Conservation (phyloP, 192 early-diverging fungal genomes). For the Podila clonocystis region DNA sequence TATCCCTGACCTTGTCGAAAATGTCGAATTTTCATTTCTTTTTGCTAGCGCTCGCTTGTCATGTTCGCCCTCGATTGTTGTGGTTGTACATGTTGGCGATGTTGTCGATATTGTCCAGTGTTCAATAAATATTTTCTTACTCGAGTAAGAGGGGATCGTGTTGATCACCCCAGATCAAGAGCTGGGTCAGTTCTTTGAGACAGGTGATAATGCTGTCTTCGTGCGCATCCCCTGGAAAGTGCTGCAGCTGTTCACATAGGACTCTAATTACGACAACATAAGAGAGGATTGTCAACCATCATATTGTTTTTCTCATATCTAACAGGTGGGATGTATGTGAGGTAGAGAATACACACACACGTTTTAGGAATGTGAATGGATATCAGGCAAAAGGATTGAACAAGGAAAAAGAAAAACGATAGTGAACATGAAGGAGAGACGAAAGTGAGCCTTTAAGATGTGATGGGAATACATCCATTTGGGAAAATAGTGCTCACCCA, state of each 20-base stretch:
- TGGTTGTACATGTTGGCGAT: too few species aligned
- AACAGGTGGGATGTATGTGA: neutral
- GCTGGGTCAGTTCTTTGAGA: slow-evolving; percentile 53
- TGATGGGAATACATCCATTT: neutral
- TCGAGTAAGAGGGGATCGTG: slow-evolving; percentile 40
- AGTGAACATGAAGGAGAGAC: neutral
- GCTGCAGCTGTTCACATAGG: slow-evolving; percentile 39
- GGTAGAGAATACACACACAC: neutral
- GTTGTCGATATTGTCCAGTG: too few species aligned
- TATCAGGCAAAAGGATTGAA: neutral
- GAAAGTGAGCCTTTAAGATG: neutral
- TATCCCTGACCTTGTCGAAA: slow-evolving; percentile 5
- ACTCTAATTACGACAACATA: slow-evolving; percentile 7
- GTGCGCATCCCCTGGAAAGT: slow-evolving; percentile 39
- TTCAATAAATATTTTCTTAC: slow-evolving; percentile 13
- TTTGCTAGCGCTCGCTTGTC: too few species aligned
- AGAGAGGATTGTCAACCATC: neutral
- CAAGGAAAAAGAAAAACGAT: neutral
- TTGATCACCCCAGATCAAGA: slow-evolving; percentile 55
- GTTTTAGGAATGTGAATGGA: neutral
- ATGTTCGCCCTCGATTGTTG: too few species aligned
- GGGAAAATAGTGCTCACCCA: neutral
- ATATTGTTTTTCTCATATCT: neutral
- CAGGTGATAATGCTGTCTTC: slow-evolving; percentile 43
- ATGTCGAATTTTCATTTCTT: neutral